Evolutionary conservation across 2,329 filamentous ascomycete species (phyloP).

Genomic region (Thermomyces lanuginosus): DNA sequence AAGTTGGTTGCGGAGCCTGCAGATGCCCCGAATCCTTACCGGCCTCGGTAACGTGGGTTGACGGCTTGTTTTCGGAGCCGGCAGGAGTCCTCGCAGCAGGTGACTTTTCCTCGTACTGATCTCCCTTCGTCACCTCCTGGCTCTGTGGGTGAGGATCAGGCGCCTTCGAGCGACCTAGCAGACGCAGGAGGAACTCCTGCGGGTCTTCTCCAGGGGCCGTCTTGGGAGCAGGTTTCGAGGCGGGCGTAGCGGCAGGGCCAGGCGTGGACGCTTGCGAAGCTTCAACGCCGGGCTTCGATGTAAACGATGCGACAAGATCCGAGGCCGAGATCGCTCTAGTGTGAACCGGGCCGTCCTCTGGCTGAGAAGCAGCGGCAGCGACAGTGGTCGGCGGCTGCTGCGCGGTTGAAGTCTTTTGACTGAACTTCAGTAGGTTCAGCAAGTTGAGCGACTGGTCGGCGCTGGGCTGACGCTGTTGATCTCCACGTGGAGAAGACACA

Average conservation of each 20-base stretch:
- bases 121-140: conserved; percentile 10
- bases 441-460: conserved; percentile 40
- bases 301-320: conserved; percentile 41
- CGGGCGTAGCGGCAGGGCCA: conserved; percentile 13
- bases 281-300: conserved; percentile 26
- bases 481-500: conserved; percentile 27
- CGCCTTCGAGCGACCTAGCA: conserved; percentile 60
- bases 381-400: conserved; percentile 15
- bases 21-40: conserved; percentile 17
- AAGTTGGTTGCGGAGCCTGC: conserved; percentile 22
- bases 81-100: conserved; percentile 6
- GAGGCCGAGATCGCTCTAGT: conserved; percentile 35
- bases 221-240: conserved; percentile 9
- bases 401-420: conserved; percentile 26
- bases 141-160: conserved; percentile 12
- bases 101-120: too few species aligned
- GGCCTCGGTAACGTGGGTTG: conserved; percentile 17
- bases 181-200: conserved; percentile 68
- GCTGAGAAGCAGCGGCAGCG: conserved; percentile 13
- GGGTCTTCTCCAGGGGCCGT: conserved; percentile 37
- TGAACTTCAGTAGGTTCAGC: conserved; percentile 50
- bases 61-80: conserved; percentile 15
- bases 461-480: conserved; percentile 24
- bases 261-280: conserved; percentile 12
- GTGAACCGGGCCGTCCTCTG: conserved; percentile 17